Percentiles rank a stretch among this genome's conserved stretches.
These are phyloP conservation scores for Xylaria longipes DNA, from an alignment of 495 filamentous ascomycete genomes.

Conservation along the genomic window DNA sequence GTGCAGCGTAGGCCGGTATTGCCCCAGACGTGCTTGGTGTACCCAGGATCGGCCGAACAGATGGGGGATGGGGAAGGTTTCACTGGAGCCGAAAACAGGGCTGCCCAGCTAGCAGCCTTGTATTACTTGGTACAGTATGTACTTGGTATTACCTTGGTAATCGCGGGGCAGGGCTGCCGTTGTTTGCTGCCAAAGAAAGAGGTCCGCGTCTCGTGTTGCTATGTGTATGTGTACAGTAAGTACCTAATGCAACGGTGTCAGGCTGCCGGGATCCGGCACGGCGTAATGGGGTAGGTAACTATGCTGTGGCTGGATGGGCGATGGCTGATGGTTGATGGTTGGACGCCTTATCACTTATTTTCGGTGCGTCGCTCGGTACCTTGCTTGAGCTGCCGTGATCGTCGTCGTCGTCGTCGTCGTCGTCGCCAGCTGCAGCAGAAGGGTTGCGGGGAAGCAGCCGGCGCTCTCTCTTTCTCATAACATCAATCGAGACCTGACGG, in stretches of 20 bases:
- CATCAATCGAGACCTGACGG: background rate
- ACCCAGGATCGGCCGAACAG: background rate
- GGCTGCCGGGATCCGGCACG: background rate
- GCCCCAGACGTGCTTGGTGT: background rate
- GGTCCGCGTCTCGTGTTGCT: background rate
- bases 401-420: no score
- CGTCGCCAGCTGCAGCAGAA: background rate
- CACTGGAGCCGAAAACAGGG: background rate
- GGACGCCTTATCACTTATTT: background rate
- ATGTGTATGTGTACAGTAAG: no score
- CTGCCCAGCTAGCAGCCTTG: background rate
- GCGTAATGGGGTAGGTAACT: background rate
- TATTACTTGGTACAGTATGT: background rate
- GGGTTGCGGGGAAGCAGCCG: background rate
- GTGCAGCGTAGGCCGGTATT: background rate
- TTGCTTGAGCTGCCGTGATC: background rate
- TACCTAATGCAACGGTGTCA: background rate
- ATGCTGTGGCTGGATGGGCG: background rate
- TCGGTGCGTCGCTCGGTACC: conserved; percentile 6
- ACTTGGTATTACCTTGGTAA: background rate
- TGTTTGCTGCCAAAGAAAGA: background rate
- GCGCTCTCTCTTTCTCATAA: background rate
- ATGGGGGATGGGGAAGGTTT: background rate
- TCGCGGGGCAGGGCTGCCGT: background rate
- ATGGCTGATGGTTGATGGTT: background rate